Evolutionary conservation across 2,329 filamentous ascomycete genomes (phyloP).

Genomic region (Xylaria sp.): DNA sequence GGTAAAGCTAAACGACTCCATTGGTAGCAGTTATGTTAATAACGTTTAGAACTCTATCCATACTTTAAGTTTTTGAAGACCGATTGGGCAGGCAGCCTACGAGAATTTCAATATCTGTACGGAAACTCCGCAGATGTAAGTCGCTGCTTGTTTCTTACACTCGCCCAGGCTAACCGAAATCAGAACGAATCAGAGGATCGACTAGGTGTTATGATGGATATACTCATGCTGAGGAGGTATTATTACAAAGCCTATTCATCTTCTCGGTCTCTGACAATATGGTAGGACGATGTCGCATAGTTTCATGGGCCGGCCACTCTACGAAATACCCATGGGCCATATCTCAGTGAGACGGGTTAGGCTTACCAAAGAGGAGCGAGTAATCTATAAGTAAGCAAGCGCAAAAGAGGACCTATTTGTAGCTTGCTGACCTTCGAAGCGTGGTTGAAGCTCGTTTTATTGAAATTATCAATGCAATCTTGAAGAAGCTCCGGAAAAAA

Average conservation of each 20-base stretch:
- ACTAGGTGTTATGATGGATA: not conserved
- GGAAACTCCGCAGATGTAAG: constrained; percentile 10
- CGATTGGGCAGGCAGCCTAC: not conserved
- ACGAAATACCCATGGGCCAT: constrained; percentile 19
- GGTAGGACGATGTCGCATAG: constrained; percentile 23
- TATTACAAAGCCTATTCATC: not conserved
- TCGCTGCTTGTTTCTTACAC: not conserved
- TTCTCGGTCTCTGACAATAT: not conserved
- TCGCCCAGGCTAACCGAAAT: not conserved
- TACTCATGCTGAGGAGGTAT: constrained; percentile 26
- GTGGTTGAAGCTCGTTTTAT: constrained; percentile 16
- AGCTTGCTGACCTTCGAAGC: not conserved
- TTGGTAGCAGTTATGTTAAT: constrained; percentile 2
- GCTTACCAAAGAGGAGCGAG: constrained; percentile 27
- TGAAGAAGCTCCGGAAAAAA: not conserved
- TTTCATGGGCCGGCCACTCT: constrained; percentile 29
- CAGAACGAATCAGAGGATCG: not conserved
- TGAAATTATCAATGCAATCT: constrained; percentile 1
- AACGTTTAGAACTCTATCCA: constrained; percentile 21
- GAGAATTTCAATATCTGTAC: constrained; percentile 19
- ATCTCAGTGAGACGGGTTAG: not conserved
- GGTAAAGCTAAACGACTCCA: constrained; percentile 5
- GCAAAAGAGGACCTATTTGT: not conserved
- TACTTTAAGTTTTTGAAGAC: constrained; percentile 29
- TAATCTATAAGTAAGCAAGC: constrained; percentile 34